phyloP scores from a whole-genome alignment of 345 rosid species.

The Salix brachista region DNA sequence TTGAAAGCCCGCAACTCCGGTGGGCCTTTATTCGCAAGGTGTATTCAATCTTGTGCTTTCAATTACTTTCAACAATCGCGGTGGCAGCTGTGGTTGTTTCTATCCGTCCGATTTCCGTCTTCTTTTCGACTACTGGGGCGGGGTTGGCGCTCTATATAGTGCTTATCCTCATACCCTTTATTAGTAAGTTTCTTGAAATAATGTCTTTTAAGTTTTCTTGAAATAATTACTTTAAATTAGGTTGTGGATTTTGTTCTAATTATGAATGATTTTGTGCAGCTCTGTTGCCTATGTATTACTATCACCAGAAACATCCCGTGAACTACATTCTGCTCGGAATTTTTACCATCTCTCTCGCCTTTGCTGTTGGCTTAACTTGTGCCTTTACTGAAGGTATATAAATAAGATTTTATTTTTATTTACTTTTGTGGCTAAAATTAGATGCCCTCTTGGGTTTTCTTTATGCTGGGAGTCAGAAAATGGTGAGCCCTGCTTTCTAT shows the following conservation, averaged over 20 bases:
- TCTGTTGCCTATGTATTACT: slow-evolving; percentile 72
- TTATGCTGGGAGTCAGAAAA: too few relatives aligned
- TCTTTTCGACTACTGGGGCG: slow-evolving; percentile 56
- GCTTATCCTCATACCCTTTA: slow-evolving; percentile 63
- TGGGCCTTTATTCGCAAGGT: slow-evolving; percentile 91
- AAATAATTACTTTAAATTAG: neutral
- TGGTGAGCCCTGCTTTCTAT: too few relatives aligned
- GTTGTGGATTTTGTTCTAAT: neutral
- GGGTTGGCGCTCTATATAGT: slow-evolving; percentile 80
- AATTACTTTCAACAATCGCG: slow-evolving; percentile 65
- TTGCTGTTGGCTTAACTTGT: slow-evolving; percentile 80
- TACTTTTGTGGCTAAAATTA: too few relatives aligned
- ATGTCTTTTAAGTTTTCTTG: neutral
- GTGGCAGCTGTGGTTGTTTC: slow-evolving; percentile 71
- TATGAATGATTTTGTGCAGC: slow-evolving; percentile 38
- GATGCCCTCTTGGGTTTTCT: too few relatives aligned
- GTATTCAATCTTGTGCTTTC: slow-evolving; percentile 65
- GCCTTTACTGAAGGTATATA: slow-evolving; percentile 69
- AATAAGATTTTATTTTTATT: too few relatives aligned
- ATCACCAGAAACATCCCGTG: slow-evolving; percentile 83
- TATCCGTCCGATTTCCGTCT: slow-evolving; percentile 55
- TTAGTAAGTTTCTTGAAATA: slow-evolving; percentile 33
- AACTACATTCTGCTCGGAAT: slow-evolving; percentile 74
- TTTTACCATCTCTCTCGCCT: slow-evolving; percentile 68
- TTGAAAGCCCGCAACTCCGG: slow-evolving; percentile 78